Evolutionary conservation across 108 stramenopile species (phyloP), one percentile per base, ranked within the genome.

Genomic region (Cyclotella baltica): DNA sequence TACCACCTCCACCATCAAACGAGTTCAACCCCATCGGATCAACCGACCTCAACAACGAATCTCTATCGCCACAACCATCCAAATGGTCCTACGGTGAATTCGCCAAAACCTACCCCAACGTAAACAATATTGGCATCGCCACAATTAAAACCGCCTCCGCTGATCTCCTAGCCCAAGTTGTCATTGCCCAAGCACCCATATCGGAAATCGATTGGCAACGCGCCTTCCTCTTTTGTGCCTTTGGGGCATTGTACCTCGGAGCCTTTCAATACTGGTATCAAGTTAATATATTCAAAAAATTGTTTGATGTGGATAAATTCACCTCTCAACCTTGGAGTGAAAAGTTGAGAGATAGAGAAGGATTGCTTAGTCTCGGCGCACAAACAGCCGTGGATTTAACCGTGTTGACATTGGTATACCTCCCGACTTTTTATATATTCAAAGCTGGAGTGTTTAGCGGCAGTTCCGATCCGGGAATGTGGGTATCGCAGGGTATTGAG

Each of bases 251-350:
- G 37, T 89, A 89, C 71, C 77, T 86, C 30, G 89, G 89, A 23
- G 89, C 80, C 36, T 90, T 90, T 73, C 89, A 90, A 53, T 90
- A 90, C 68, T 67, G 84, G 81, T 90, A 90, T 61, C 89, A 90
- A 77, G 89, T 90, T 8, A 80, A 90, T 31, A 70, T 90, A 6
- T 90, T 90, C 76, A 88, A 88, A 59, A 78, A 77, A 43, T 18
- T 90, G 16, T 90, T 90, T 56, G 86, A 88, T 59, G 81, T 88
- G 13, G 89, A 88, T 52, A 78, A 78, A 31, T 90, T 90, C 72
- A 90, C 89, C 28, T 73, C 72, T 22, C 78, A 87, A 67, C 65
- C 86, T 11, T 78, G 80, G 77, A 62, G 27, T 1, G 84, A 90
- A 4, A 90, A 90, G 53, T 31, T 85, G 35, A 75, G 75, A 40